Evolutionary conservation across 495 filamentous ascomycete species (phyloP), one percentile per base, ranked within the genome.

Genomic region (Geoglossum glabrum): DNA sequence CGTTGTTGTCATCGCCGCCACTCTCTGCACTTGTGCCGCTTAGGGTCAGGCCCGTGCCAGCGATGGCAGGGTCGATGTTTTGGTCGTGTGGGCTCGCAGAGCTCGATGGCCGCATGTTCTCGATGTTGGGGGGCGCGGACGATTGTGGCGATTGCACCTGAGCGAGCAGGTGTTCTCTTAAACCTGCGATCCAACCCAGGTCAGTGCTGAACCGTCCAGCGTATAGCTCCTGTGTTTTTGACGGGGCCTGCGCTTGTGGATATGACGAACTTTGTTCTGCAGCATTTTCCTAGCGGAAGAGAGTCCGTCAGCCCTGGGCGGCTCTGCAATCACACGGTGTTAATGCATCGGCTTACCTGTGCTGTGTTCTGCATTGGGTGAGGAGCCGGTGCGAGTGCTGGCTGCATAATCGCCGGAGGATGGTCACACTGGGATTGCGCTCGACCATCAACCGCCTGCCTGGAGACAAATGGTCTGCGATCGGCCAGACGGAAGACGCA

Each of bases 361-460:
- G 71, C 72, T 68, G 72, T 66, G 62, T 70, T 68, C 67, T 77
- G 76, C 74, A 76, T 76, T 66, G 74, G 74, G 70, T 77, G 76
- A 65, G 75, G 76, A 64, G 75, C 75, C 71, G 75, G 75, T 55
- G 75, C 75, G 66, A 79, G 67, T 65, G 72, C 70, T 60, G 75
- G 74, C 67, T 79, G 76, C 76, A 79, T 79, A 27, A n/a, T 58
- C n/a, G n/a, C 40, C 5, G 13, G n/a, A 21, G 0, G 40, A 21
- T 21, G 11, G 3, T 45, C n/a, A 21, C 40, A 21, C 40, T 45
- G n/a, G n/a, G 23, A 45, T 45, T 21, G 13, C 17, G 49, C 23
- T 52, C 25, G 25, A 27, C 17, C 49, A 52, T 52, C 49, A 27
- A 52, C 49, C 21, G 26, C 10, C 49, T 27, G 49, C 11, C 11